Base-by-base conservation (phyloP, 2,329 filamentous ascomycete species). In the Remersonia thermophila region DNA sequence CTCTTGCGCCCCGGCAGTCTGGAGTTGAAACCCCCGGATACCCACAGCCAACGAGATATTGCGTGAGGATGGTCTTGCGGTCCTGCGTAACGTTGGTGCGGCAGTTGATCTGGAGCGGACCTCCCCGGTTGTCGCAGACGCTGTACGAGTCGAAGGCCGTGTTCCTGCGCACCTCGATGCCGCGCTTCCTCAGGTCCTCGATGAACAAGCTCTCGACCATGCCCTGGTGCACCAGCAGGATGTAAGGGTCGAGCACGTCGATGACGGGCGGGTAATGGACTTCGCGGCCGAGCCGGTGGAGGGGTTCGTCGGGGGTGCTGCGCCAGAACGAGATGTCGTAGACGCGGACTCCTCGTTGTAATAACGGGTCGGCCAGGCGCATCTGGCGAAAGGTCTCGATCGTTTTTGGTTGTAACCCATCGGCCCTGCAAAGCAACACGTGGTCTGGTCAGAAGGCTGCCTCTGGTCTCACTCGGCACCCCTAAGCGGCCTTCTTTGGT, bases 251-350 rank as follows among this genome's bases (percentile, higher is more conserved):
- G 35, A 73, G 50, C 9, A 74, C 66, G 48, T 74, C 70, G 33
- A 73, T 69, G 27, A 67, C 60, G 2, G 69, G 66, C 6, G 77
- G 80, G 51, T 83, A 85, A 54, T 84, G 80, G 12, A 76, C 59
- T 53, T 83, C 73, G 36, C 80, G 71, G 8, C 71, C 71, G 14
- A 77, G 68, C 38, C 80, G 70, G 39, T 67, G 67, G 36, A 83
- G 60, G 3, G 69, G 56, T 42, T 67, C 58, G 12, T 63, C 58
- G 23, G 58, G 52, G 2, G 65, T 70, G 38, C 65, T 62, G 53
- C 73, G 67, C 78, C 80, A 85, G 53, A 83, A 83, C 30, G 74
- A 68, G 41, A 85, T 84, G 50, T 85, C 80, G 55, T 80, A 82
- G 30, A 85, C 73, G 31, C 71, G 73, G 33, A 79, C 79, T 20